Conservation (phyloP, 129 eudicot genomes). For the Pittosporum tobira region DNA sequence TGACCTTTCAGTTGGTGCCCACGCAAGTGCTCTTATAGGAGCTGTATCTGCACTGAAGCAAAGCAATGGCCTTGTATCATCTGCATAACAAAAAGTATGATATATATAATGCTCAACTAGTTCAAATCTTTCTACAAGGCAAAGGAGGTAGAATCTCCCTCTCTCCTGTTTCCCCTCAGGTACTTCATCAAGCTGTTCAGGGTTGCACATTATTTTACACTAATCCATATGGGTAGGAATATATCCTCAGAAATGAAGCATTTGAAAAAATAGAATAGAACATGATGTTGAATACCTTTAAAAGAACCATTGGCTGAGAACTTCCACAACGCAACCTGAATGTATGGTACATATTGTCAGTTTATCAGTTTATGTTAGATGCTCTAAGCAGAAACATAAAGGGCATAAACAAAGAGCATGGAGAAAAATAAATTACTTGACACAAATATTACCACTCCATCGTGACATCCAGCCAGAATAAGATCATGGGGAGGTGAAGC, state of each 20-base stretch:
- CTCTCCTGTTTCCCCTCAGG: neutral
- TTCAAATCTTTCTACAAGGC: neutral
- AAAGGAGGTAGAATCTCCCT: neutral
- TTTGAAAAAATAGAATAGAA: constrained; percentile 7
- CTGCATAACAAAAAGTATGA: constrained; percentile 36
- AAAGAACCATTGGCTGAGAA: constrained; percentile 41
- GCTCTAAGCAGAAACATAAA: neutral
- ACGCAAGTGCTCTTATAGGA: constrained; percentile 80
- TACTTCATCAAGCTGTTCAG: neutral
- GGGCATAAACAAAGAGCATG: neutral
- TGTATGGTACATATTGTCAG: constrained; percentile 13
- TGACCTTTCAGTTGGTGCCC: constrained; percentile 88
- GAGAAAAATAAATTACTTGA: neutral
- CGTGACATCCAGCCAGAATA: constrained; percentile 93
- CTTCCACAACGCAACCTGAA: constrained; percentile 97
- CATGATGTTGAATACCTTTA: constrained; percentile 40
- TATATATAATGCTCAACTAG: constrained; percentile 16
- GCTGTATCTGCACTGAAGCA: constrained; percentile 82
- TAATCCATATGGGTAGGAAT: neutral
- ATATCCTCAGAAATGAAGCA: constrained; percentile 5
- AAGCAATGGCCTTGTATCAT: constrained; percentile 85
- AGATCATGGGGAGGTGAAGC: constrained; percentile 79
- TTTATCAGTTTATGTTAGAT: neutral
- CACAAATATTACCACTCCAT: constrained; percentile 70
- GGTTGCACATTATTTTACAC: neutral